Evolutionary conservation across 208 protist genomes (phyloP), one percentile per base, ranked within the genome.

Genomic region (Zelonia costaricensis): DNA sequence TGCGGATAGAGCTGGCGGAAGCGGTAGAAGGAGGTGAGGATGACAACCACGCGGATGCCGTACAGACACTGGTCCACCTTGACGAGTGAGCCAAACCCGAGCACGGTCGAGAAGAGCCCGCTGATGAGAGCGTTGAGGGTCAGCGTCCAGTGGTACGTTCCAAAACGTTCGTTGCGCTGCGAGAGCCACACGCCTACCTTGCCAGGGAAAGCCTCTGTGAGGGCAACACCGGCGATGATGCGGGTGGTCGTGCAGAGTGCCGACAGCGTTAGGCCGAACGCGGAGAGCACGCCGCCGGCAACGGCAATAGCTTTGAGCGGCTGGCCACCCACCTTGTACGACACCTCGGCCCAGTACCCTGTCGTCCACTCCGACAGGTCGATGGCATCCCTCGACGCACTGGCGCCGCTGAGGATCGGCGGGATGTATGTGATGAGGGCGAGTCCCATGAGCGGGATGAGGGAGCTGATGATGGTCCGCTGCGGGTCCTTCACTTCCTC

Each of bases 61-160:
- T 93, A 93, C 8, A 93, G 68, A 16, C 84, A 78, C 57, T 93
- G 87, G 72, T 91, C 84, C 2, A 84, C 51, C 57, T 80, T 77
- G 25, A 93, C 78, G 27, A 93, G 63, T 13, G 81, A 65, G 10
- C 72, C 82, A 65, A 93, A 93, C 58, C 78, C 71, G 7, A 88
- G 59, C 16, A 82, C 57, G 0, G 69, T 68, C 13, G 81, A 86
- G 45, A 93, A 88, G 10, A 91, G 33, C 3, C 68, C 81, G 3
- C 81, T 91, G 40, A 91, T 43, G 10, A 87, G 16, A 31, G 79
- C 64, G 69, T 93, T 93, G 42, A 86, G 45, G 23, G 75, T 89
- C 54, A 93, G 55, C 35, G 84, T 71, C 78, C 78, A 88, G 56
- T 82, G 87, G 59, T 89, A 80, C 15, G 87, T 87, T 31, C 76